Conservation (phyloP, 441 rosid species). For the Arabidopsis lyrata region DNA sequence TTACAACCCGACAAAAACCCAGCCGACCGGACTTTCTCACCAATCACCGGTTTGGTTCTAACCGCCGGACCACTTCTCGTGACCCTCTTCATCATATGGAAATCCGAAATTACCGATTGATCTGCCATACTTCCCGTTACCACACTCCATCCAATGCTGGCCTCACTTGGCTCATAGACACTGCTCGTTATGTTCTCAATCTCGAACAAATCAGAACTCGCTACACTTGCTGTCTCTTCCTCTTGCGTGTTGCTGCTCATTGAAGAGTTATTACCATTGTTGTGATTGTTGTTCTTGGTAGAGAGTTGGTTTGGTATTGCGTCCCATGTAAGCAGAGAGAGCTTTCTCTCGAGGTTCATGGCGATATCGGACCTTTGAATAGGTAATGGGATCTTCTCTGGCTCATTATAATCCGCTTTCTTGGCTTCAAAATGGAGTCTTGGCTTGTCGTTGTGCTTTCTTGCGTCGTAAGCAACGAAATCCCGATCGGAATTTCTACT, state of each 20-base stretch:
- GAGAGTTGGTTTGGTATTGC: slow-evolving; percentile 69
- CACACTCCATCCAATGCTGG: slow-evolving; percentile 86
- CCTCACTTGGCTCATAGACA: slow-evolving; percentile 66
- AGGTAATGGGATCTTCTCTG: slow-evolving; percentile 29
- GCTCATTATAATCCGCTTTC: slow-evolving; percentile 36
- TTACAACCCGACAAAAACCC: slow-evolving; percentile 65
- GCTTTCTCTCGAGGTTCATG: slow-evolving; percentile 73
- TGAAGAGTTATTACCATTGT: slow-evolving; percentile 49
- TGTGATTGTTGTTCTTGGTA: slow-evolving; percentile 26
- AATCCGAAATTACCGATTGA: slow-evolving; percentile 59
- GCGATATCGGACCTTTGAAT: slow-evolving; percentile 58
- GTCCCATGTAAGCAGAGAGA: slow-evolving; percentile 86
- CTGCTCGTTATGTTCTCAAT: slow-evolving; percentile 67
- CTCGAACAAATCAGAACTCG: slow-evolving; percentile 93
- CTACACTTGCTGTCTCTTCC: slow-evolving; percentile 70
- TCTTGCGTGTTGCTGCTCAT: slow-evolving; percentile 51
- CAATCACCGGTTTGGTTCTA: slow-evolving; percentile 36
- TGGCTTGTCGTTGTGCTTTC: slow-evolving; percentile 47
- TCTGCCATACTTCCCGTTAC: slow-evolving; percentile 82
- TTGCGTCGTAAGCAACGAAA: slow-evolving; percentile 47
- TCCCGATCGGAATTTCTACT: slow-evolving; percentile 39
- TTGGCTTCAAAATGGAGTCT: slow-evolving; percentile 39
- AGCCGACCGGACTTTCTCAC: slow-evolving; percentile 48
- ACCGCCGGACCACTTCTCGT: slow-evolving; percentile 31
- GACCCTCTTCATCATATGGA: slow-evolving; percentile 51